phyloP scores from a whole-genome alignment of 2,329 filamentous ascomycete genomes.

The Ophiocordyceps australis region DNA sequence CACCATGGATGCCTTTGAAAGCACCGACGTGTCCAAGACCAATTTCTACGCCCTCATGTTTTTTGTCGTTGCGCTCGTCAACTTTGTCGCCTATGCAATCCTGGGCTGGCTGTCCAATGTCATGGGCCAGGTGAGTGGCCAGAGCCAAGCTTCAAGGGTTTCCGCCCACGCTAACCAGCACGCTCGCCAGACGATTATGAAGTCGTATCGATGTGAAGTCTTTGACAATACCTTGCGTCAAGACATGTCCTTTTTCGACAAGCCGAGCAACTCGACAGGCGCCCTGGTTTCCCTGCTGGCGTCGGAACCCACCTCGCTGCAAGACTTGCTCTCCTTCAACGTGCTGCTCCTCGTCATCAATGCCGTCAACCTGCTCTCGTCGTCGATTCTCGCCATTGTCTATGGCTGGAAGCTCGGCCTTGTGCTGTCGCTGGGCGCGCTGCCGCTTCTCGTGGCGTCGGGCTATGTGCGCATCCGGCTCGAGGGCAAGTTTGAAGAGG shows the following conservation, averaged over 20 bases:
- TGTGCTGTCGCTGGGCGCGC: conserved; percentile 23
- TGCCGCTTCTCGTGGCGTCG: conserved; percentile 23
- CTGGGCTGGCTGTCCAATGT: conserved; percentile 17
- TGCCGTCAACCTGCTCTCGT: conserved; percentile 24
- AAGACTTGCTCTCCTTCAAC: conserved; percentile 31
- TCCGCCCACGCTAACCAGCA: conserved; percentile 2
- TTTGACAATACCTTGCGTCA: conserved; percentile 34
- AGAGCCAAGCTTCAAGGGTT: too few relatives aligned
- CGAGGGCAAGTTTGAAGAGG: conserved; percentile 24
- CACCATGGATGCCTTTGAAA: conserved; percentile 19
- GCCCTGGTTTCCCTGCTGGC: conserved; percentile 18
- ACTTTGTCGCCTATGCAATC: conserved; percentile 22
- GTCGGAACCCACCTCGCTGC: conserved; percentile 23
- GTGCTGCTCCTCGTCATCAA: conserved; percentile 26
- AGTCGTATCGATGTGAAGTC: conserved; percentile 17
- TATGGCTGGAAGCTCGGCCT: conserved; percentile 32
- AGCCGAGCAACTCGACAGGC: conserved; percentile 16
- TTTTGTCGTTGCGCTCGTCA: conserved; percentile 28
- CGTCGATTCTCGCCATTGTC: conserved; percentile 23
- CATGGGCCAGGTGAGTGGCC: conserved; percentile 13
- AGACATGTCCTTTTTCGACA: conserved; percentile 29
- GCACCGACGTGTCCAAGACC: conserved; percentile 12
- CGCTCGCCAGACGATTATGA: conserved; percentile 12
- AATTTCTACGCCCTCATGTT: conserved; percentile 40
- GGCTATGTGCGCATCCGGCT: conserved; percentile 30